These are phyloP conservation scores for Halophytophthora polymorphica DNA, from an alignment of 352 stramenopile genomes.

Conservation along the genomic window DNA sequence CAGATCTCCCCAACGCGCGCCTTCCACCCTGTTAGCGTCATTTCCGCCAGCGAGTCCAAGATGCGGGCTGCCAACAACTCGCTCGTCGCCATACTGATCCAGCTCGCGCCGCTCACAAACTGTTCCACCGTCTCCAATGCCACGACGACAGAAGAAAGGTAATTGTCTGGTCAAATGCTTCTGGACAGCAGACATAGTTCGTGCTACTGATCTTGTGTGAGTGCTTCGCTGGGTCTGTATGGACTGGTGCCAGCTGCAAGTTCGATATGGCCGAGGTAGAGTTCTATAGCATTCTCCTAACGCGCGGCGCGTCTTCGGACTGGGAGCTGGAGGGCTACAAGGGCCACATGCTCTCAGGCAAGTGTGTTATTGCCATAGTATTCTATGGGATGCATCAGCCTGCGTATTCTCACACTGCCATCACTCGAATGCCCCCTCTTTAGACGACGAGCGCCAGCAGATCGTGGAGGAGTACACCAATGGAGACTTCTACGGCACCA, in stretches of 20 bases:
- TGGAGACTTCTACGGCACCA: conserved; percentile 59
- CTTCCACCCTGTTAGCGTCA: conserved; percentile 52
- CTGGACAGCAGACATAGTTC: too few relatives aligned
- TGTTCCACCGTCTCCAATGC: conserved; percentile 16
- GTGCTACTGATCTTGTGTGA: background rate
- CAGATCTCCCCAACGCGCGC: conserved; percentile 5
- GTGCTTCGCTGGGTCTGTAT: background rate
- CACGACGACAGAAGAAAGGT: conserved; percentile 10
- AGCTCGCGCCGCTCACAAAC: conserved; percentile 41
- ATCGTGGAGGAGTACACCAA: conserved; percentile 58
- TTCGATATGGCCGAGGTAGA: conserved; percentile 62
- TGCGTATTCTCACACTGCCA: background rate
- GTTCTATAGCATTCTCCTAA: conserved; percentile 65
- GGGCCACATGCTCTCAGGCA: conserved; percentile 49
- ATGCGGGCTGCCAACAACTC: conserved; percentile 31
- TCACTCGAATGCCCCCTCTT: background rate
- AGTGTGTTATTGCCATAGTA: background rate
- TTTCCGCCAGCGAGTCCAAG: conserved; percentile 60
- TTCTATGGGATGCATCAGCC: background rate
- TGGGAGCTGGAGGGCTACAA: conserved; percentile 63
- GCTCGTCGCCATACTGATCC: conserved; percentile 52
- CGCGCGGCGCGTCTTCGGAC: conserved; percentile 18
- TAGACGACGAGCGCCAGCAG: conserved; percentile 47
- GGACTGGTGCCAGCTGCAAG: conserved; percentile 30
- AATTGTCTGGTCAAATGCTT: background rate